phyloP scores from a whole-genome alignment of 1,139 yeast species.

The Saccharomyces pastorianus region DNA sequence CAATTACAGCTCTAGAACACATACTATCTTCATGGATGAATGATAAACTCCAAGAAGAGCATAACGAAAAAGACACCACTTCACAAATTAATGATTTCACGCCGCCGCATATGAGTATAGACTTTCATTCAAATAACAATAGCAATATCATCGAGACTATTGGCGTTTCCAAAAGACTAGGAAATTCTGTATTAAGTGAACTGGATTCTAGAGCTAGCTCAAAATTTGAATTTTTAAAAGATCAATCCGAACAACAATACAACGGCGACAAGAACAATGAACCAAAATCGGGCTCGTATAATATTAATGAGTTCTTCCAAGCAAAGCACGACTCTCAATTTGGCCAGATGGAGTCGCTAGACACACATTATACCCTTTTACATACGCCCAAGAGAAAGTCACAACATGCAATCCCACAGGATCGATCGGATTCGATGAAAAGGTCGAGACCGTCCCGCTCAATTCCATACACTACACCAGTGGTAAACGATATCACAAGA shows the following conservation, averaged over 20 bases:
- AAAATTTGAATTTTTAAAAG: slow-evolving; percentile 14
- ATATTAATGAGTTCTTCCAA: slow-evolving; percentile 9
- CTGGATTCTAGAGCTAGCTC: slow-evolving; percentile 28
- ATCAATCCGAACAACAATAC: slow-evolving; percentile 14
- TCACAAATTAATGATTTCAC: background rate
- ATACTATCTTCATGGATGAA: background rate
- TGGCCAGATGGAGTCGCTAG: slow-evolving; percentile 30
- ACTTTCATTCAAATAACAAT: background rate
- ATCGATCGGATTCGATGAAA: slow-evolving; percentile 7
- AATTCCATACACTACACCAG: slow-evolving; percentile 12
- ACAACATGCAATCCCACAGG: slow-evolving; percentile 7
- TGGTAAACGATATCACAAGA: slow-evolving; percentile 22
- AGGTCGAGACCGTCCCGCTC: slow-evolving; percentile 2
- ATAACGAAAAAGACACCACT: background rate
- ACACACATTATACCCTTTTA: slow-evolving; percentile 28
- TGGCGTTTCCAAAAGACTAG: slow-evolving; percentile 28
- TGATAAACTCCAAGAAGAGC: background rate
- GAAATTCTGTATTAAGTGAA: slow-evolving; percentile 30
- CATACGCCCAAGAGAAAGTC: slow-evolving; percentile 11
- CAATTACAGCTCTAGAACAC: background rate
- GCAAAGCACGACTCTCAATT: slow-evolving; percentile 23
- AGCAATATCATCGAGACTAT: slow-evolving; percentile 11
- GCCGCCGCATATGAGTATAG: slow-evolving; percentile 1
- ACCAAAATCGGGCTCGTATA: background rate
- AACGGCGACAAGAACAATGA: slow-evolving; percentile 1